Conservation (phyloP, 495 filamentous ascomycete species). For the Annulohypoxylon stygium region DNA sequence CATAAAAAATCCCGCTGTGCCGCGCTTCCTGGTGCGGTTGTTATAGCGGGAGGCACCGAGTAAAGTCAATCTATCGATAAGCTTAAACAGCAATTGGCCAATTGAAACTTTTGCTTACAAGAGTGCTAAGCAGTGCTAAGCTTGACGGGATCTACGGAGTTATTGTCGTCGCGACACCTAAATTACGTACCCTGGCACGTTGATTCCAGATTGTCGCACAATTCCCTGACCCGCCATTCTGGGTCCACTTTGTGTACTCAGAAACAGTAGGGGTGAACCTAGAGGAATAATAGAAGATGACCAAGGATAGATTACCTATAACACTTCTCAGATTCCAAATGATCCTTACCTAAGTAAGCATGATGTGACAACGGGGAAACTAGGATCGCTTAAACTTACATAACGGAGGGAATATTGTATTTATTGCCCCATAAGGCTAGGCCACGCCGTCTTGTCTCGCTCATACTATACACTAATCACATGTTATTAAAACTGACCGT, state of each 20-base stretch:
- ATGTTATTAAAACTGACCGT: background rate
- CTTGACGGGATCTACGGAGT: conserved; percentile 1
- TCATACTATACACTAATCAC: background rate
- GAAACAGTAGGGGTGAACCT: background rate
- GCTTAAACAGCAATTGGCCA: conserved; percentile 28
- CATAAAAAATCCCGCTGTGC: background rate
- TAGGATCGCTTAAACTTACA: background rate
- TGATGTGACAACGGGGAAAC: conserved; percentile 1
- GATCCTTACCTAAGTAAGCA: conserved; percentile 1
- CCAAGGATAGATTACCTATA: background rate
- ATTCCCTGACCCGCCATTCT: background rate
- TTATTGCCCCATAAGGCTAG: background rate
- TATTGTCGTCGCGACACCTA: conserved; percentile 7
- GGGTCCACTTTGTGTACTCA: background rate
- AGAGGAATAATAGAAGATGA: background rate
- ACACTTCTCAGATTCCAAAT: background rate
- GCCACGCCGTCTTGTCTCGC: background rate
- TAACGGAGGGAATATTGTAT: background rate
- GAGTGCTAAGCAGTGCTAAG: background rate
- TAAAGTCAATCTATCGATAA: conserved; percentile 25
- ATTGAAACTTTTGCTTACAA: background rate
- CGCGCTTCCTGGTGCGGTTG: background rate
- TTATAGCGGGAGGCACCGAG: background rate
- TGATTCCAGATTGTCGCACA: too few species aligned
- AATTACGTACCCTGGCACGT: background rate